Conservation (phyloP, 257 asterid genomes). For the Gynochthodes officinalis region DNA sequence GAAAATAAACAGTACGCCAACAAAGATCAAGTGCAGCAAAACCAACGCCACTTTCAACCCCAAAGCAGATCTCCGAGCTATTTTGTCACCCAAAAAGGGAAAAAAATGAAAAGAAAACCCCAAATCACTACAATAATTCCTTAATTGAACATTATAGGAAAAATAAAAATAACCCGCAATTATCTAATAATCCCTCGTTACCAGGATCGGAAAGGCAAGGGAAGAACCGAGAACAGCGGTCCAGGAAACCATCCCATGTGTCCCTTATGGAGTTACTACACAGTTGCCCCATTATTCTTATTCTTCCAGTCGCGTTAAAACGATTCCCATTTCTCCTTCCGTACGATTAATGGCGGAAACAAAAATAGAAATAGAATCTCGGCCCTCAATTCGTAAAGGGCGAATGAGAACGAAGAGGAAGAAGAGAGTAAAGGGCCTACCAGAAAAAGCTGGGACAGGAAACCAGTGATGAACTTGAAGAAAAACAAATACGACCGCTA, state of each 20-base stretch:
- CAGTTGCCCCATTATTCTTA: slow-evolving; percentile 51
- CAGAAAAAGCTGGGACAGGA: not conserved
- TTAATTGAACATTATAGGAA: not conserved
- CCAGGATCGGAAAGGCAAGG: slow-evolving; percentile 96
- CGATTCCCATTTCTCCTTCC: not conserved
- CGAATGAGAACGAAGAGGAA: not conserved
- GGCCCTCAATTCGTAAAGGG: not conserved
- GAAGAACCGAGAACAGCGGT: slow-evolving; percentile 68
- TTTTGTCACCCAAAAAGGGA: not conserved
- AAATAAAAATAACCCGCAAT: not conserved
- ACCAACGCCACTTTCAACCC: slow-evolving; percentile 70
- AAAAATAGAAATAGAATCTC: not conserved
- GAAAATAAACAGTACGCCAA: slow-evolving; percentile 53
- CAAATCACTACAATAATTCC: not conserved
- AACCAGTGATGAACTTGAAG: not conserved
- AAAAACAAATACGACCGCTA: not conserved
- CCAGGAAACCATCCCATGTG: slow-evolving; percentile 55
- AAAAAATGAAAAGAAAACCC: not conserved
- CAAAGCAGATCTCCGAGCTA: slow-evolving; percentile 80
- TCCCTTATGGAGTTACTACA: slow-evolving; percentile 53
- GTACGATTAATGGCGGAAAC: not conserved
- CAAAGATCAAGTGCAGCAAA: slow-evolving; percentile 68
- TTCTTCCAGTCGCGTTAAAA: slow-evolving; percentile 22
- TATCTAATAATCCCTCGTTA: slow-evolving; percentile 12
- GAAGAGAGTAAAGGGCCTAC: not conserved